These are phyloP conservation scores for Lichina pygmaea DNA, from an alignment of 495 filamentous ascomycete genomes.

Conservation along the genomic window DNA sequence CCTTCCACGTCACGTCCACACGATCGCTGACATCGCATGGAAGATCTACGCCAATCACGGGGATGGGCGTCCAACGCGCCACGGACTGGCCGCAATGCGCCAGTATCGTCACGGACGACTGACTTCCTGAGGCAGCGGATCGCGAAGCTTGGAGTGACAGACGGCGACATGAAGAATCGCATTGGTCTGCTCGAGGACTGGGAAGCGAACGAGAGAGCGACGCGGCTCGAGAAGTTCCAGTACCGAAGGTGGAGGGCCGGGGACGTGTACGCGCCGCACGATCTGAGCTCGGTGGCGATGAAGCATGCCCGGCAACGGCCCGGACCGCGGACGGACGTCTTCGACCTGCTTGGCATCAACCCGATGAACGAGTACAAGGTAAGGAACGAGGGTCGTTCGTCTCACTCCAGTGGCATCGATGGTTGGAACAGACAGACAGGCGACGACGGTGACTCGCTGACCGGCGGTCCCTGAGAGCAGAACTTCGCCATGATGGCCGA, in stretches of 20 bases:
- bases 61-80: not conserved
- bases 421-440: not conserved
- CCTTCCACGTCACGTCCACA: too few relatives aligned
- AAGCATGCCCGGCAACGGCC: slow-evolving; percentile 30
- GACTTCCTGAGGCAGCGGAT: not conserved
- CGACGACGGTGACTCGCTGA: not conserved
- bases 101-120: not conserved
- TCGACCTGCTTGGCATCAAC: slow-evolving; percentile 58
- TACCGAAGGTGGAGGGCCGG: slow-evolving; percentile 35
- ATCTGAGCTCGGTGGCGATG: slow-evolving; percentile 51
- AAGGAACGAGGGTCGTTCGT: slow-evolving; percentile 6
- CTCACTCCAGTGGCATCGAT: not conserved
- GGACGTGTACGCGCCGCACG: slow-evolving; percentile 76
- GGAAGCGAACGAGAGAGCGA: not conserved
- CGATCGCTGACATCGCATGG: too few relatives aligned
- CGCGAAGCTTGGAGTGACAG: not conserved
- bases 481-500: slow-evolving; percentile 87
- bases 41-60: too few relatives aligned
- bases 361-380: slow-evolving; percentile 72
- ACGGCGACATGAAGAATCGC: not conserved
- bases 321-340: slow-evolving; percentile 30
- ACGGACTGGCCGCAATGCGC: not conserved
- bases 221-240: slow-evolving; percentile 1
- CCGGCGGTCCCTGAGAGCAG: slow-evolving; percentile 16
- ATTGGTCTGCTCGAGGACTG: not conserved